Conservation (phyloP, 305 asterid genomes). For the Striga hermonthica region DNA sequence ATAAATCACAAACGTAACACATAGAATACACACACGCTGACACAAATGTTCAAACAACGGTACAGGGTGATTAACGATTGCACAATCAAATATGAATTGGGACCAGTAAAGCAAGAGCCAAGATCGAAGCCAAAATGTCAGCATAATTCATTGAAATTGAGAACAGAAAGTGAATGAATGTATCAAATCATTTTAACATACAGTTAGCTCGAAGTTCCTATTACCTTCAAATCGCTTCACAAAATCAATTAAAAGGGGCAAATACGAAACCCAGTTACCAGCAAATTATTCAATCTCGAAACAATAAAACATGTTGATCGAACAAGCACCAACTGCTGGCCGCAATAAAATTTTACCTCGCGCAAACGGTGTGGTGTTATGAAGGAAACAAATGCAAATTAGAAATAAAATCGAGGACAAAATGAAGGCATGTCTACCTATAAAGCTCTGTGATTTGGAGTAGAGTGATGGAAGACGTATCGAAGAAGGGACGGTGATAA, state of each 20-base stretch:
- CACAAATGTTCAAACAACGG: neutral
- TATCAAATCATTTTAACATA: conserved; percentile 30
- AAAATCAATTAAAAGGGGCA: conserved; percentile 11
- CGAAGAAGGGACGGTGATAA: conserved; percentile 10
- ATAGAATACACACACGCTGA: neutral
- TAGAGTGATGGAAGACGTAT: conserved; percentile 27
- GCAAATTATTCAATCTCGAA: conserved; percentile 1
- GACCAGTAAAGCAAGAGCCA: conserved; percentile 9
- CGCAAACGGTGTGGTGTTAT: neutral
- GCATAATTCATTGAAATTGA: conserved; percentile 9
- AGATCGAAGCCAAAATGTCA: conserved; percentile 26
- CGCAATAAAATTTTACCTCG: conserved; percentile 28
- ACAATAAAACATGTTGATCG: conserved; percentile 11
- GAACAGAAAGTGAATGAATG: conserved; percentile 9
- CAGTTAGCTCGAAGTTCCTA: conserved; percentile 28
- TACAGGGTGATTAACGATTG: neutral
- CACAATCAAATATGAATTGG: conserved; percentile 21
- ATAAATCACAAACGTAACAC: neutral
- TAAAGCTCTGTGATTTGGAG: conserved; percentile 21
- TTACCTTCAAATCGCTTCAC: conserved; percentile 26
- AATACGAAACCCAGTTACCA: conserved; percentile 8
- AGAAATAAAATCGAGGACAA: conserved; percentile 8
- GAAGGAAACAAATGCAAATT: conserved; percentile 3
- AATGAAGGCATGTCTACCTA: conserved; percentile 14
- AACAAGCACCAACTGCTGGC: conserved; percentile 16